A percentile compares a stretch with the other conserved stretches of the same genome.
These are phyloP conservation scores for Raddia distichophylla DNA, from an alignment of 176 grass and related monocot species.

Conservation along the genomic window DNA sequence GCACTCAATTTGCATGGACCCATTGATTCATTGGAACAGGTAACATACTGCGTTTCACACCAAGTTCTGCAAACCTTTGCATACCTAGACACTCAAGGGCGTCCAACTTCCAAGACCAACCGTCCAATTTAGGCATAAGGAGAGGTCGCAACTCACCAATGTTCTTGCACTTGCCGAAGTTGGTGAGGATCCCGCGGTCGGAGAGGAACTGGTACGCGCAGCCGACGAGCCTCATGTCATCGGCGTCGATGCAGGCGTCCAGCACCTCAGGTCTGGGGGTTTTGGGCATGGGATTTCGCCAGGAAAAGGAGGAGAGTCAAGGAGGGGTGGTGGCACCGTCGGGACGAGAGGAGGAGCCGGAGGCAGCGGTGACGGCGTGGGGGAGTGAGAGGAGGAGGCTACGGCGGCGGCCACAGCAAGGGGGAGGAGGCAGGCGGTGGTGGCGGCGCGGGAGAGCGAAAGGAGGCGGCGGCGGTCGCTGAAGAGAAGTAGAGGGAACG, in stretches of 20 bases:
- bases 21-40: not conserved
- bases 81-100: not conserved
- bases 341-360: too few relatives aligned
- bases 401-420: too few relatives aligned
- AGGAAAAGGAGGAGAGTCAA: too few relatives aligned
- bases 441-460: too few relatives aligned
- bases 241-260: constrained; percentile 90
- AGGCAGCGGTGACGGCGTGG: too few relatives aligned
- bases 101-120: not conserved
- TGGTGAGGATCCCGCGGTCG: constrained; percentile 58
- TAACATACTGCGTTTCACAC: not conserved
- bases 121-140: not conserved
- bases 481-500: too few relatives aligned
- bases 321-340: too few relatives aligned
- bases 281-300: too few relatives aligned
- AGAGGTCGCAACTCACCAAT: constrained; percentile 49
- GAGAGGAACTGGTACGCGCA: constrained; percentile 73
- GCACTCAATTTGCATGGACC: not conserved
- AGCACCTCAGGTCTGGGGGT: constrained; percentile 52
- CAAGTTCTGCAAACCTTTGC: not conserved
- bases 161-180: constrained; percentile 80
- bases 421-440: too few relatives aligned
- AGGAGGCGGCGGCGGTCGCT: too few relatives aligned
- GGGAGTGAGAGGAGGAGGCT: too few relatives aligned
- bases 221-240: constrained; percentile 91